Base-by-base conservation (phyloP, 495 filamentous ascomycete species). In the Geopyxis carbonaria region DNA sequence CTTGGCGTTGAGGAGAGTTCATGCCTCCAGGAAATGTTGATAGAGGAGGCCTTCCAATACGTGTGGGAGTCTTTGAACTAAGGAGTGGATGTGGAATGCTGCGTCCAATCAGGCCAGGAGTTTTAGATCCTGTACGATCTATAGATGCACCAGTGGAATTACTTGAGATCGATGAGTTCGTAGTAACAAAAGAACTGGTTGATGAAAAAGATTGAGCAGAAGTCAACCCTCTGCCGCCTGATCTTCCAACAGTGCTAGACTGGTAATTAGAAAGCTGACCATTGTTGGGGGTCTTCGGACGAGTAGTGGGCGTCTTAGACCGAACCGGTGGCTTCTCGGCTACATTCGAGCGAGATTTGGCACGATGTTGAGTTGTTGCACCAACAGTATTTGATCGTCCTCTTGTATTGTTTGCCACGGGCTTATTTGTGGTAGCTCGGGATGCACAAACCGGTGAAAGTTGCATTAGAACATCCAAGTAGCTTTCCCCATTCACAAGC, bases 391-490 rank as follows among this genome's bases (percentile, higher is more conserved):
- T 36, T 5, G 40, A 13, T 13, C 40, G 31, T 9, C 40, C 40
- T 24, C 40, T 15, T 22, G 21, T 29, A 28, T 10, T 40, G 14
- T 10, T 21, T 9, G 22, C 31, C 1, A 32, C 22, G 7, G 40
- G 24, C 8, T 36, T 34, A 4, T 22, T 19, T 8, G 31, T n/a
- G 37, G n/a, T 30, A 41, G 43, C 31, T 21, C 50, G 38, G 5
- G 43, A 44, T 15, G 22, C 45, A 19, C 15, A 28, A 7, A 40
- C 37, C 10, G 36, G 69, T 65, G 43, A 78, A 75, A 22, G 91
- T 62, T 41, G 76, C 64, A 45, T 93, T 81, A 30, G 91, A 64
- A 53, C 94, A 91, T 94, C 84, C 14, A 99, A 69, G 52, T 95
- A 99, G 47, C 80, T 67, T 45, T 92, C 76, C 21, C 89, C 89